These are phyloP conservation scores for Ligustrum vulgare DNA, from an alignment of 257 asterid species.

Conservation along the genomic window DNA sequence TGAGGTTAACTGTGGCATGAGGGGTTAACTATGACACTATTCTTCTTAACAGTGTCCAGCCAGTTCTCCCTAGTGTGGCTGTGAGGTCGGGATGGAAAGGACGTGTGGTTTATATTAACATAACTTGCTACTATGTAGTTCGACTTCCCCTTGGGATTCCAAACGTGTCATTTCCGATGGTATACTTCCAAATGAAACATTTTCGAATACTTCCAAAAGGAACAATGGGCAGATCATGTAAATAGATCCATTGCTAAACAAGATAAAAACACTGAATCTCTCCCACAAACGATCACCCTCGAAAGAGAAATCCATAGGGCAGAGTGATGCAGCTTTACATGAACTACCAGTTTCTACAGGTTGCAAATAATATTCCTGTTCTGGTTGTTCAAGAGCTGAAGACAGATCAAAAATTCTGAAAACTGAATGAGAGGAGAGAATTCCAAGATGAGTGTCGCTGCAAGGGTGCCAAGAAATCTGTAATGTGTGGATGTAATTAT, in stretches of 20 bases:
- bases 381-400: constrained; percentile 58
- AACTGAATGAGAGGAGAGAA: constrained; percentile 88
- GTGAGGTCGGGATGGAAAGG: constrained; percentile 67
- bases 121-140: constrained; percentile 48
- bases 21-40: no score
- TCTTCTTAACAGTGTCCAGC: no score
- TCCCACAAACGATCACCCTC: constrained; percentile 95
- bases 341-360: constrained; percentile 66
- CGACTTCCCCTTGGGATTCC: constrained; percentile 56
- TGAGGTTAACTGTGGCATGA: no score
- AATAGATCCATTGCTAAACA: constrained; percentile 87
- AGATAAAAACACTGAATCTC: constrained; percentile 75
- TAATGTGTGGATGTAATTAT: constrained; percentile 57
- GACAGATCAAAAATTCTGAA: constrained; percentile 88
- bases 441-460: constrained; percentile 80
- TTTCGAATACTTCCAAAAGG: constrained; percentile 94
- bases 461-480: constrained; percentile 87
- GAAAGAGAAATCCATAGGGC: constrained; percentile 86
- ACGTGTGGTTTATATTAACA: constrained; percentile 48
- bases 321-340: constrained; percentile 63
- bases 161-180: constrained; percentile 52
- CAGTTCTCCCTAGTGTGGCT: no score
- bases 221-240: constrained; percentile 83
- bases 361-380: constrained; percentile 94
- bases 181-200: constrained; percentile 48